Conservation (phyloP, 73 alveolate species). For the Tetrahymena elliotti region DNA sequence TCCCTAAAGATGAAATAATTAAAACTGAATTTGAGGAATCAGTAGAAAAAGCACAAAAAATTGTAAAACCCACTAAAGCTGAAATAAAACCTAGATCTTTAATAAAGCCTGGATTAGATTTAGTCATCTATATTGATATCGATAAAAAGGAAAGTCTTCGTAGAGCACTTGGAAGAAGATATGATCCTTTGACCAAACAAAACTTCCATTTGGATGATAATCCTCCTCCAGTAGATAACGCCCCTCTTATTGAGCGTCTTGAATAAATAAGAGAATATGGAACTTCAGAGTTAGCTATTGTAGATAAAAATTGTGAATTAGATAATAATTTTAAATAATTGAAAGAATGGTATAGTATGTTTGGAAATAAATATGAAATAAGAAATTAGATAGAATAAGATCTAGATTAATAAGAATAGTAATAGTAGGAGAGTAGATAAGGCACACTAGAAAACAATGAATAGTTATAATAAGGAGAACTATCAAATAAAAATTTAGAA, state of each 20-base stretch:
- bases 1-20: slow-evolving; percentile 66
- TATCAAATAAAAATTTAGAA: slow-evolving; percentile 40
- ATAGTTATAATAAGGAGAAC: slow-evolving; percentile 43
- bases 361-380: slow-evolving; percentile 65
- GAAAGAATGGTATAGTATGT: slow-evolving; percentile 75
- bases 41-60: slow-evolving; percentile 50
- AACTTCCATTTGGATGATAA: slow-evolving; percentile 87
- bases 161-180: slow-evolving; percentile 91
- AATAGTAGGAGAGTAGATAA: slow-evolving; percentile 25
- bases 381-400: slow-evolving; percentile 29
- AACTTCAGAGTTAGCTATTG: slow-evolving; percentile 68
- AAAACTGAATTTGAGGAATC: slow-evolving; percentile 32
- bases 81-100: slow-evolving; percentile 55
- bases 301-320: slow-evolving; percentile 80
- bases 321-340: slow-evolving; percentile 73
- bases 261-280: slow-evolving; percentile 70
- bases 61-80: slow-evolving; percentile 66
- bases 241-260: slow-evolving; percentile 89
- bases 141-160: slow-evolving; percentile 64
- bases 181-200: slow-evolving; percentile 62
- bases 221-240: slow-evolving; percentile 83
- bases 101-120: slow-evolving; percentile 74
- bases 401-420: slow-evolving; percentile 47
- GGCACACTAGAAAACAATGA: slow-evolving; percentile 41
- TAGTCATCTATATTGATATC: slow-evolving; percentile 73